Base-by-base conservation (phyloP, 1,284 basidiomycete species). In the Sphaerobolus stellatus region DNA sequence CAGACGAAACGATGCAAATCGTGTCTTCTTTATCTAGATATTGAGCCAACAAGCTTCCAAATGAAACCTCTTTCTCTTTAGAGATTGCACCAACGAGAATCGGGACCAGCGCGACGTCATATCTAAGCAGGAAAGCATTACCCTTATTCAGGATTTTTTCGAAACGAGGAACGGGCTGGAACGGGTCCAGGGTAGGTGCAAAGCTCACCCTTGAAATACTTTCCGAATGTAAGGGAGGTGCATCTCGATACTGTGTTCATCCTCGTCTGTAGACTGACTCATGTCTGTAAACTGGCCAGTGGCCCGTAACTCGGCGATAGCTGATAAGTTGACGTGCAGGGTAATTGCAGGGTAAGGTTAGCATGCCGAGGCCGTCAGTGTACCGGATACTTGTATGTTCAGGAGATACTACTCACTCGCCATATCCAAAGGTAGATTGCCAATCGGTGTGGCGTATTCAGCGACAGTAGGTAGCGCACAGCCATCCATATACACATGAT, bases 201-300 rank as follows among this genome's bases (percentile, higher is more conserved):
- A 24, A 1, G 69, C 75, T 61, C 63, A 93, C 91, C 82, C 82
- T 66, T 89, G 76, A 61, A 98, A 98, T 8, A 91, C 74, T 68
- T 94, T 93, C 50, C 90, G 82, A 33, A 99, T 79, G 68, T 96
- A 98, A 3, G 95, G 94, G 13, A 97, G 77, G 63, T 98, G 95
- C 92, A 99, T 96, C 73, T 99, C 97, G 50, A 99, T 86, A 65
- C 92, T 95, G 69, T 99, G 97, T 65, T 99, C 97, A 36, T 90
- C 92, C 68, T 96, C 92, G 66, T 99, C 97, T 2, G 83, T 84
- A 1, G 72, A 64, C 1, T 77, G 61, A 16, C 73, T 74, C 85
- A 98, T 89, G 22, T 78, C 74, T 31, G 77, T 75, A 64, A 99
- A 99, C 54, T 83, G 72, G 0, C 84, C 83, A 0, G 91, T 91